These are phyloP conservation scores for Hordeum marinum DNA, from an alignment of 176 grass and related monocot species.

Conservation along the genomic window DNA sequence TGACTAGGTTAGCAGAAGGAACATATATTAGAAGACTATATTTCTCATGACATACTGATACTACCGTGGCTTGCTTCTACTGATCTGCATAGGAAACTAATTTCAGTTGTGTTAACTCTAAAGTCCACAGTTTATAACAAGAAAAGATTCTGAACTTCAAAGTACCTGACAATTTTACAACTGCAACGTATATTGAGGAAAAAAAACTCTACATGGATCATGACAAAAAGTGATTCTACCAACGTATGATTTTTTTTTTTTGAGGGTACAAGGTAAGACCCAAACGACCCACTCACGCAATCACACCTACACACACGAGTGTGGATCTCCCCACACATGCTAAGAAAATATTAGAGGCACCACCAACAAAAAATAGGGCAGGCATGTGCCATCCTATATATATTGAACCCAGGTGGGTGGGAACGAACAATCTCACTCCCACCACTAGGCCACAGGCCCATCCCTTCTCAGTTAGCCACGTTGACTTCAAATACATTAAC, in stretches of 20 bases:
- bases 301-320: neutral
- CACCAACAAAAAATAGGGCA: too few species aligned
- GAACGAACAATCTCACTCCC: neutral
- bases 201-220: neutral
- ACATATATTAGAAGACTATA: too few species aligned
- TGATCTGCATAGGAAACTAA: neutral
- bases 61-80: neutral
- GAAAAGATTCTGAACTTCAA: neutral
- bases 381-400: too few species aligned
- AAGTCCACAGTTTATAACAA: neutral
- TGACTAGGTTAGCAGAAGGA: neutral
- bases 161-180: neutral
- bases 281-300: neutral
- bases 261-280: neutral
- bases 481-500: neutral
- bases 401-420: neutral
- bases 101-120: neutral
- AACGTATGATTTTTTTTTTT: neutral
- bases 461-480: neutral
- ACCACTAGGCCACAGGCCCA: neutral
- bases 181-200: neutral
- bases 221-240: conserved; percentile 2
- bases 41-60: too few species aligned
- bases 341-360: too few species aligned
- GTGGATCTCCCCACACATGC: neutral